phyloP scores from a whole-genome alignment of 139 green algal genomes.

The Chlamydomonas schloesseri region DNA sequence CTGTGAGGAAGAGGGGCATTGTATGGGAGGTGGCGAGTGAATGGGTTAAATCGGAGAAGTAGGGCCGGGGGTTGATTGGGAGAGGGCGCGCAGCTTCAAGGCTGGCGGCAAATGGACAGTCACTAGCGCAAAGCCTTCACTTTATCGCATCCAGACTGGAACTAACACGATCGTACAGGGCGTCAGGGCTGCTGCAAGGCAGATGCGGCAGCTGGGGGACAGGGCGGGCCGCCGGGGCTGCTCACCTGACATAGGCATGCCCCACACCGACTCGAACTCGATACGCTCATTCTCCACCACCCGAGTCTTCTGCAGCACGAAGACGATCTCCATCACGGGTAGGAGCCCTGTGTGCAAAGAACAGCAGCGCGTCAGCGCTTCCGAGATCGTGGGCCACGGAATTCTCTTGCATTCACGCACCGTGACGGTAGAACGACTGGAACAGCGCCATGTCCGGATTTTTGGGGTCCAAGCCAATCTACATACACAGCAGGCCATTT shows the following conservation, averaged over 20 bases:
- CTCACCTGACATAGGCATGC: constrained; percentile 66
- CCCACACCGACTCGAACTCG: constrained; percentile 61
- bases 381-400: not conserved
- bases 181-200: too few relatives aligned
- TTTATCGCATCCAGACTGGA: too few relatives aligned
- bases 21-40: too few relatives aligned
- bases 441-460: constrained; percentile 64
- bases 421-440: constrained; percentile 75
- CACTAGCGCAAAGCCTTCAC: too few relatives aligned
- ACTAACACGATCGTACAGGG: too few relatives aligned
- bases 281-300: constrained; percentile 53
- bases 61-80: too few relatives aligned
- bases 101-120: too few relatives aligned
- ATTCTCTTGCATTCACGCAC: constrained; percentile 47
- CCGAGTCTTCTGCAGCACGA: constrained; percentile 57
- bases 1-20: constrained; percentile 30
- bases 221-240: too few relatives aligned
- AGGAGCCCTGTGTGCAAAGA: constrained; percentile 52
- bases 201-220: too few relatives aligned
- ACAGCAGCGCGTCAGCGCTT: not conserved
- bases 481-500: not conserved
- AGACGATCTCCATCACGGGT: constrained; percentile 72
- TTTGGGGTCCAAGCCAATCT: constrained; percentile 70
- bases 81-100: too few relatives aligned
- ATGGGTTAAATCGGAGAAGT: too few relatives aligned